Evolutionary conservation across 2,329 filamentous ascomycete species (phyloP), one percentile per base, ranked within the genome.

Genomic region (Pseudogymnoascus sp.): DNA sequence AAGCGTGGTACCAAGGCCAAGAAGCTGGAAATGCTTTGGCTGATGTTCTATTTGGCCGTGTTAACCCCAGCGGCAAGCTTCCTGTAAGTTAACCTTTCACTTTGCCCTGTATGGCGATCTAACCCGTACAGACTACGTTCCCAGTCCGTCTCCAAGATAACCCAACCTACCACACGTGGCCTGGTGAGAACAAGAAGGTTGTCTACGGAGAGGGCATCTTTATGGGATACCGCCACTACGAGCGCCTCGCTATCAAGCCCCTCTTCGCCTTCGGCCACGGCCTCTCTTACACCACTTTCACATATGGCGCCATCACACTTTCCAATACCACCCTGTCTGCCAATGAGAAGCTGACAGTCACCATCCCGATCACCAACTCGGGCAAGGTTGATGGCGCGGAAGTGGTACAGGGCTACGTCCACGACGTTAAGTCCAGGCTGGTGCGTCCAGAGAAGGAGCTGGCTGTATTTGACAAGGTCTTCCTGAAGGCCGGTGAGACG

Each of bases 261-360:
- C 77, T 88, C 0, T 91, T 90, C 73, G 79, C 86, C 28, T 91
- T 91, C 65, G 88, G 88, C 9, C 86, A 89, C 70, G 88, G 88
- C 1, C 78, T 91, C 6, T 88, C 85, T 0, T 91, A 91, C 71
- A 90, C 87, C 0, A 80, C 75, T 0, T 91, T 91, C 70, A 77
- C 80, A 54, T 87, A 89, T 68, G 83, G 83, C 12, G 74, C 77
- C 1, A 79, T 84, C 0, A 78, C 78, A 3, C 76, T 86, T 60
- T 78, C 74, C 66, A 67, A 70, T 2, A 71, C 72, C 59, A 70
- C 75, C 1, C 70, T 81, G 61, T 66, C 72, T 37, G 67, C 76
- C 41, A 65, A 76, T 61, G 73, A 70, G 67, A 57, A 73, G 1
- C 63, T 67, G 4, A 65, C 57, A 5, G 62, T 70, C 47, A 75